Evolutionary conservation across 2,329 filamentous ascomycete species (phyloP), one percentile per base, ranked within the genome.

Genomic region (Colletotrichum tropicale): DNA sequence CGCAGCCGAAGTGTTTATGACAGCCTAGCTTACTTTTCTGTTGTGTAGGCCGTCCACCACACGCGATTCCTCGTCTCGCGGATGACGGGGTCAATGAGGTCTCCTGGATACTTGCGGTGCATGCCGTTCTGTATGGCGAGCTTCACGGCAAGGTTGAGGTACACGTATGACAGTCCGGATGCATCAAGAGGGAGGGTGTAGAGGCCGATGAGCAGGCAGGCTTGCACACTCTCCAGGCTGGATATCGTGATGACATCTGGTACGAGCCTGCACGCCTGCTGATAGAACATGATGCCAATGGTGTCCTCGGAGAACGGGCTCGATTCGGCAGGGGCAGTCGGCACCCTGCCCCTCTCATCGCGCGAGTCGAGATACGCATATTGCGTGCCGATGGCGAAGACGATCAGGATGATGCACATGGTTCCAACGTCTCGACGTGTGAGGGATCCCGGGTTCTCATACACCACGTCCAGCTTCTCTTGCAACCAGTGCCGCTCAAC

Each of bases 61-160:
- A 91, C 88, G 3, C 89, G 85, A 78, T 90, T 91, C 21, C 89
- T 84, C 5, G 86, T 87, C 82, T 91, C 89, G 16, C 88, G 84
- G 75, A 89, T 86, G 34, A 85, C 84, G 13, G 86, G 82, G 34
- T 88, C 87, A 13, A 90, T 83, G 1, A 85, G 87, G 66, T 87
- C 85, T 3, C 87, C 88, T 2, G 86, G 82, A 73, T 88, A 89
- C 70, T 85, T 87, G 65, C 90, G 84, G 77, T 92, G 90, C 89
- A 92, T 91, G 12, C 90, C 90, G 78, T 91, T 91, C 76, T 91
- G 89, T 16, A 91, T 90, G 3, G 89, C 90, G 74, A 92, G 83
- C 75, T 90, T 91, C 56, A 91, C 83, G 3, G 89, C 88, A 15
- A 92, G 80, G 8, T 89, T 89, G 62, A 91, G 84, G 77, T 92